Base-by-base conservation (phyloP, 1,139 yeast genomes). In the Taphrina flavorubra region DNA sequence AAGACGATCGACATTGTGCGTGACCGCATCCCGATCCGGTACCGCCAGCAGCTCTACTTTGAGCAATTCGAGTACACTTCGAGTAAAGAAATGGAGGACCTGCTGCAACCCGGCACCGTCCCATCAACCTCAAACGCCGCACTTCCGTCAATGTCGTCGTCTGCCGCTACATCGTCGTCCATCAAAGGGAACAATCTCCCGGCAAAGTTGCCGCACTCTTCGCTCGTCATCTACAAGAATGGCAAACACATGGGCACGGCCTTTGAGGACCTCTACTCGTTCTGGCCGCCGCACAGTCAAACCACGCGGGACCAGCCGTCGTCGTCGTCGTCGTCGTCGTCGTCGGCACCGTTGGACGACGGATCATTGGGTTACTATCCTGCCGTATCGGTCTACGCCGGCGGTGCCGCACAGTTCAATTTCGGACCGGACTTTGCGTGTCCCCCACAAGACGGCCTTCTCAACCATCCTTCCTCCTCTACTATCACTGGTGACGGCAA, bases 351-450 rank as follows among this genome's bases (percentile, higher is more conserved):
- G 2, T n/a, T n/a, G 31, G 92, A 94, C 76, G 97, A 94, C 76
- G 97, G 96, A 0, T 81, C 86, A 60, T 79, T 92, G 68, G 99
- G 98, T 0, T 94, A 95, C 77, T 94, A 87, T 78, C 99, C 99
- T 0, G 90, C 92, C 79, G 81, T 91, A 44, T 89, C 97, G 68
- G 90, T 89, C 46, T 94, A 86, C 76, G 86, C 86, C 72, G 89
- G 89, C 11, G 99, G 98, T 0, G 80, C 84, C 14, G 97, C 90
- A 7, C 80, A 84, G 68, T 77, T 91, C 68, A 87, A 87, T 73
- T 81, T 90, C 14, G 92, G 92, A 0, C 92, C 92, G 0, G 79
- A 84, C n/a, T 85, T 89, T 73, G 80, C 80, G 69, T 80, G 71
- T 69, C 74, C 77, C 2, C 86, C 88, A 0, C 74, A 73, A 0